These are phyloP conservation scores for Quercus ilex DNA, from an alignment of 306 rosid species.

Conservation along the genomic window DNA sequence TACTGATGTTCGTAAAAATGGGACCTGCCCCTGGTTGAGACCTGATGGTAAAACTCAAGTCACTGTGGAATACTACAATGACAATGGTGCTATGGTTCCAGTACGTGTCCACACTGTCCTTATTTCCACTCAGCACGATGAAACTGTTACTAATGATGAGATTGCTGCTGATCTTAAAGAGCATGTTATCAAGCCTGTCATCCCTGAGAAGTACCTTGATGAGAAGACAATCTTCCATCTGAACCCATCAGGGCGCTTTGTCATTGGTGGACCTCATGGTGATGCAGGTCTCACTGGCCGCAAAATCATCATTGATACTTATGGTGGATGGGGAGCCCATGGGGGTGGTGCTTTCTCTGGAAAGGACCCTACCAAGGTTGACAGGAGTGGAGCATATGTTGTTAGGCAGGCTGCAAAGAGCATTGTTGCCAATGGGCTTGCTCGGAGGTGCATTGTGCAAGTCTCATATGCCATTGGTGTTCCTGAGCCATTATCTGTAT, in stretches of 20 bases:
- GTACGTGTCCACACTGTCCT: conserved; percentile 61
- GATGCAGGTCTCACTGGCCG: conserved; percentile 68
- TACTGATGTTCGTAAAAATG: conserved; percentile 54
- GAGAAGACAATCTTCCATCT: conserved; percentile 67
- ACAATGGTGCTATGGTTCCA: conserved; percentile 58
- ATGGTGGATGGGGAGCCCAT: conserved; percentile 77
- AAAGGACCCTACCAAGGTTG: conserved; percentile 65
- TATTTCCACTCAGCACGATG: conserved; percentile 67
- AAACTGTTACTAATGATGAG: conserved; percentile 60
- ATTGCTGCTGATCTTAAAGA: conserved; percentile 62
- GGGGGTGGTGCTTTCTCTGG: conserved; percentile 77
- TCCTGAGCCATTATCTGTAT: conserved; percentile 59
- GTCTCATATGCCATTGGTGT: conserved; percentile 68
- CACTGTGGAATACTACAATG: conserved; percentile 58
- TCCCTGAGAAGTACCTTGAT: conserved; percentile 62
- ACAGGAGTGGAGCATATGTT: conserved; percentile 64
- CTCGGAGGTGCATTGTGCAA: conserved; percentile 63
- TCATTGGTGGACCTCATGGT: conserved; percentile 69
- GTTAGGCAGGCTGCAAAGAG: conserved; percentile 76
- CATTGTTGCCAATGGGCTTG: conserved; percentile 57
- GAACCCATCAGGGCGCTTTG: conserved; percentile 65
- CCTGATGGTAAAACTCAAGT: conserved; percentile 71
- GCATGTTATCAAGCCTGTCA: conserved; percentile 58
- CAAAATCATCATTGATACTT: conserved; percentile 58
- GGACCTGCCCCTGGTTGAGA: conserved; percentile 61